phyloP scores from a whole-genome alignment of 257 asterid species.

The Solanum lignicaule region DNA sequence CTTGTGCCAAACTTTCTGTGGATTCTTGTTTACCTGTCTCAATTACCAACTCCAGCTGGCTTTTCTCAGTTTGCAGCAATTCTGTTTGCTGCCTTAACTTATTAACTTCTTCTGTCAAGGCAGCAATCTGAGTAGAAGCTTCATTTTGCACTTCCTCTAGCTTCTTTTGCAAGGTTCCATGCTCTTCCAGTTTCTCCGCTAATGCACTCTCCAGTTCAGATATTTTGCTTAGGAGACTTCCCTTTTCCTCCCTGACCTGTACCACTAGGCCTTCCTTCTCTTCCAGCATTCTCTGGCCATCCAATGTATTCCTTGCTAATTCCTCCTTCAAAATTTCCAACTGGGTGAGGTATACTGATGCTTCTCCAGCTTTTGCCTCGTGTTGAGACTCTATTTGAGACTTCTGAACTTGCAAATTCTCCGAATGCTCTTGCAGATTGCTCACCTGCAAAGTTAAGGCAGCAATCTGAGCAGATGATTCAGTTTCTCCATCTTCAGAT shows the following conservation, averaged over 20 bases:
- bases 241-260: slow-evolving; percentile 10
- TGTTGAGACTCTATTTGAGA: slow-evolving; percentile 29
- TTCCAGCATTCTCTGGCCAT: slow-evolving; percentile 34
- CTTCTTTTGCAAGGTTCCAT: slow-evolving; percentile 27
- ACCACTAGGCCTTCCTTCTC: slow-evolving; percentile 32
- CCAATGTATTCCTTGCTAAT: slow-evolving; percentile 18
- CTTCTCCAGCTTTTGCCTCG: slow-evolving; percentile 29
- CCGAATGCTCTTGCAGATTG: slow-evolving; percentile 30
- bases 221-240: slow-evolving; percentile 12
- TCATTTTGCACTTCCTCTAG: slow-evolving; percentile 42
- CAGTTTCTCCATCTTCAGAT: slow-evolving; percentile 33
- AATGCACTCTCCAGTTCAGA: slow-evolving; percentile 33
- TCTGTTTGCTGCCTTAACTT: slow-evolving; percentile 39
- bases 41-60: slow-evolving; percentile 30
- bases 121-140: slow-evolving; percentile 27
- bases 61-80: slow-evolving; percentile 36
- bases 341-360: slow-evolving; percentile 30
- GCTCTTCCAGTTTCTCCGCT: slow-evolving; percentile 31
- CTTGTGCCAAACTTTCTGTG: slow-evolving; percentile 23
- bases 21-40: slow-evolving; percentile 45
- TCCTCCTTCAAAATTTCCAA: slow-evolving; percentile 41
- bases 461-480: slow-evolving; percentile 17
- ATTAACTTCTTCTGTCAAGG: slow-evolving; percentile 29
- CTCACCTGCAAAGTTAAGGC: slow-evolving; percentile 6
- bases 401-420: slow-evolving; percentile 32